Conservation (phyloP, 257 asterid genomes). For the Jaltomata sinuosa region DNA sequence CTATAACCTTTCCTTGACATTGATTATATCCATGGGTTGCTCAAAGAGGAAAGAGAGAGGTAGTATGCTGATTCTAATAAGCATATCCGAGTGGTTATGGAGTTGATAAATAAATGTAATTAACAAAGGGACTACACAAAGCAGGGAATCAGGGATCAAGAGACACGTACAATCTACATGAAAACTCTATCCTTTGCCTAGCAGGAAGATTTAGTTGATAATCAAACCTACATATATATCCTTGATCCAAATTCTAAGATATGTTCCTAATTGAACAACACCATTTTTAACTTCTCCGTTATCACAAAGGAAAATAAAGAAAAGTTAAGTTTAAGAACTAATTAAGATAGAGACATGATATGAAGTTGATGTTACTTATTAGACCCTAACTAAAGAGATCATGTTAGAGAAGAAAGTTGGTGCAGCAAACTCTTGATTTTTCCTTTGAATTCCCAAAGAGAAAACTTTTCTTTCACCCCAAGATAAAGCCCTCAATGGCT, state of each 20-base stretch:
- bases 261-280: neutral
- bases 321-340: neutral
- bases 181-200: neutral
- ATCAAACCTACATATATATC: neutral
- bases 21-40: neutral
- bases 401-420: constrained; percentile 48
- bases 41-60: neutral
- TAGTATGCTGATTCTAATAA: neutral
- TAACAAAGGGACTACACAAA: neutral
- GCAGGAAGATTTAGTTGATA: neutral
- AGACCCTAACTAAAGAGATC: constrained; percentile 23
- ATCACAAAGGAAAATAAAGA: neutral
- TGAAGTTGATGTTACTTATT: neutral
- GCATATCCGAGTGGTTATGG: neutral
- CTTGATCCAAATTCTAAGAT: neutral
- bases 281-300: neutral
- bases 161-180: neutral
- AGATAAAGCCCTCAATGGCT: neutral
- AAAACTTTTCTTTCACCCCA: constrained; percentile 1
- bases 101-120: neutral
- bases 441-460: constrained; percentile 6
- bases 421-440: constrained; percentile 44
- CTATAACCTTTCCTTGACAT: neutral
- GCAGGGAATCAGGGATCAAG: neutral
- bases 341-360: neutral